A percentile compares a stretch with the other conserved stretches of the same genome.
These are phyloP conservation scores for Astrephomene gubernaculifera DNA, from an alignment of 139 green algal species.

Conservation along the genomic window DNA sequence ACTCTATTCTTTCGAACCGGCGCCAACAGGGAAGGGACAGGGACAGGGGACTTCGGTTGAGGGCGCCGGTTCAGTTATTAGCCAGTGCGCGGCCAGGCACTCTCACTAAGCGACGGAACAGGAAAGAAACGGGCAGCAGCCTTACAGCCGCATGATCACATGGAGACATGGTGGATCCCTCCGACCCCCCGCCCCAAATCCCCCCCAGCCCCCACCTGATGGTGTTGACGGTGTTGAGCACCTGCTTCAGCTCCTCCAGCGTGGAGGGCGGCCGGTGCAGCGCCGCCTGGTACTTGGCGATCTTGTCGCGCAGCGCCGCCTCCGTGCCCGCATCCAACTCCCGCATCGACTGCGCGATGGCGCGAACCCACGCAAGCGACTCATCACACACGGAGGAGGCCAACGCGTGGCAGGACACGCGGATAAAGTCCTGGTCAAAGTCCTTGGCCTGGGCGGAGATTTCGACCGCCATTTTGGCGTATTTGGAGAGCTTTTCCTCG, in stretches of 20 bases:
- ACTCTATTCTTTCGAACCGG: too few species aligned
- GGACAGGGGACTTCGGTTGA: too few species aligned
- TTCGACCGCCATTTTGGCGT: constrained; percentile 70
- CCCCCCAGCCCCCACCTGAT: constrained; percentile 52
- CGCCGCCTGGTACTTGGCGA: constrained; percentile 44
- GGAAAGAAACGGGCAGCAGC: too few species aligned
- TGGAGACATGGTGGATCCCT: too few species aligned
- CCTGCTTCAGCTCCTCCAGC: constrained; percentile 81
- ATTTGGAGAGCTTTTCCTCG: constrained; percentile 86
- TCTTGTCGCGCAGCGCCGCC: constrained; percentile 54
- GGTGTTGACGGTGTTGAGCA: constrained; percentile 70
- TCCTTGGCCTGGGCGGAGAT: constrained; percentile 61
- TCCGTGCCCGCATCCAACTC: constrained; percentile 70
- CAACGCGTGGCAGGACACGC: constrained; percentile 72
- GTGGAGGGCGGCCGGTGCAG: constrained; percentile 61
- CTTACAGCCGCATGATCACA: too few species aligned
- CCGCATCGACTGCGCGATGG: constrained; percentile 76
- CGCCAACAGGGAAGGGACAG: too few species aligned
- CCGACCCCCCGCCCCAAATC: too few species aligned
- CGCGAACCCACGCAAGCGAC: constrained; percentile 78
- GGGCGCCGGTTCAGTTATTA: too few species aligned
- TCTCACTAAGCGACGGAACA: too few species aligned
- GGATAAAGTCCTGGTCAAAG: constrained; percentile 80
- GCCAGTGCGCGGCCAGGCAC: too few species aligned
- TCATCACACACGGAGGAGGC: constrained; percentile 76